These are phyloP conservation scores for Syncephalastrum monosporum DNA, from an alignment of 371 early-diverging fungal species.

Conservation along the genomic window DNA sequence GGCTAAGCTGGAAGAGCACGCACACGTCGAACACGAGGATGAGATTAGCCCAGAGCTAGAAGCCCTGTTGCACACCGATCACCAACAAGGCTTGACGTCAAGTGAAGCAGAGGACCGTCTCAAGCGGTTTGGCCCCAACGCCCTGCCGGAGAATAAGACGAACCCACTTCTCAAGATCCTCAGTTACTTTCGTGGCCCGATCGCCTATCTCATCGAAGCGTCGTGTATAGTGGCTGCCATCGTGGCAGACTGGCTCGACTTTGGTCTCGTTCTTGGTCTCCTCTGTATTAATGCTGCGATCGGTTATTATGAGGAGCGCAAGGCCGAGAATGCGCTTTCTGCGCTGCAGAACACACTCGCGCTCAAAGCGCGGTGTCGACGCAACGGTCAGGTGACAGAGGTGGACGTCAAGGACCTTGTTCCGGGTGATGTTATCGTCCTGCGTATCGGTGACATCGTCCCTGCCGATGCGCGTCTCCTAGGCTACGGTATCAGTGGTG, in stretches of 20 bases:
- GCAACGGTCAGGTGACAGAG: conserved; percentile 76
- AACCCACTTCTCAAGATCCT: conserved; percentile 85
- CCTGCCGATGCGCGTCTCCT: conserved; percentile 89
- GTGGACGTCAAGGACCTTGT: conserved; percentile 74
- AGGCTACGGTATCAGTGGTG: conserved; percentile 82
- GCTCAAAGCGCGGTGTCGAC: conserved; percentile 72
- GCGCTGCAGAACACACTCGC: conserved; percentile 89
- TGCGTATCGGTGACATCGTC: conserved; percentile 91
- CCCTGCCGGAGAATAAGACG: conserved; percentile 75
- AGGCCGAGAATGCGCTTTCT: conserved; percentile 89
- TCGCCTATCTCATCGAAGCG: conserved; percentile 85
- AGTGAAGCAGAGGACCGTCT: conserved; percentile 58
- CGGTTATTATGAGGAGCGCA: conserved; percentile 87
- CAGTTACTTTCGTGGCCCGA: conserved; percentile 85
- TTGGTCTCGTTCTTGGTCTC: conserved; percentile 82
- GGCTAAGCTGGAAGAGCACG: conserved; percentile 49
- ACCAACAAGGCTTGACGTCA: conserved; percentile 54
- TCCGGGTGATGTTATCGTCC: conserved; percentile 87
- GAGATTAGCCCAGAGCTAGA: conserved; percentile 71
- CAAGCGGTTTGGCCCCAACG: conserved; percentile 65
- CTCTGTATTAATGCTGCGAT: conserved; percentile 86
- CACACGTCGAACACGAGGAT: conserved; percentile 67
- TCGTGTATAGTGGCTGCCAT: conserved; percentile 73
- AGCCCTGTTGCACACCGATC: conserved; percentile 66
- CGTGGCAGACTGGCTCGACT: conserved; percentile 80